Conservation (phyloP, 352 stramenopile genomes). For the Phytophthora litchii region DNA sequence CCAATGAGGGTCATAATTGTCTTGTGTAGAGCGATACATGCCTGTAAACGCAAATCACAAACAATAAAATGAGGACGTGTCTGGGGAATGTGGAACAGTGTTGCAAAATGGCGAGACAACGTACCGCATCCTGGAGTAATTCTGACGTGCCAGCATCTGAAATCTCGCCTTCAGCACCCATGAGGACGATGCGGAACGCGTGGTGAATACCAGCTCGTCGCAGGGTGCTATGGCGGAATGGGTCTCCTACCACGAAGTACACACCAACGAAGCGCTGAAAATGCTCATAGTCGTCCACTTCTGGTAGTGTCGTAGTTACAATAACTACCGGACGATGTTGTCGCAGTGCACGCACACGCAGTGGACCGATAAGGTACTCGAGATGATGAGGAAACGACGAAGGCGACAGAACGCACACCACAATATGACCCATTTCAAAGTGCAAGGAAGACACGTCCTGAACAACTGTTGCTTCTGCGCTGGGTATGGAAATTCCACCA, state of each 20-base stretch:
- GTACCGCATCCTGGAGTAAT: constrained; percentile 72
- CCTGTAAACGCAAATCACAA: constrained; percentile 25
- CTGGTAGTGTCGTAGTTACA: constrained; percentile 54
- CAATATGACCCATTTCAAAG: constrained; percentile 54
- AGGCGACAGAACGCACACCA: constrained; percentile 67
- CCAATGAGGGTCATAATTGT: constrained; percentile 69
- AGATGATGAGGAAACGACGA: constrained; percentile 76
- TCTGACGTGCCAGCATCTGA: constrained; percentile 60
- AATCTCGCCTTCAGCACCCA: constrained; percentile 71
- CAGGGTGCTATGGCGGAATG: constrained; percentile 60
- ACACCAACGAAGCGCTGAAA: constrained; percentile 72
- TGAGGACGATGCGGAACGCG: constrained; percentile 76
- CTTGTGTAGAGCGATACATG: constrained; percentile 80
- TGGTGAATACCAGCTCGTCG: constrained; percentile 54
- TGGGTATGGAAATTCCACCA: not conserved
- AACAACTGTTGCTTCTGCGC: constrained; percentile 50
- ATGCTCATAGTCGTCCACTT: constrained; percentile 57
- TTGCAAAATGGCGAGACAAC: constrained; percentile 5
- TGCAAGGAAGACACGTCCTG: constrained; percentile 51
- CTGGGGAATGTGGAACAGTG: no score
- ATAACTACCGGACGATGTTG: constrained; percentile 75
- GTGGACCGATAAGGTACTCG: constrained; percentile 79
- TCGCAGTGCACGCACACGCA: constrained; percentile 72
- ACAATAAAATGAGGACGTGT: constrained; percentile 1
- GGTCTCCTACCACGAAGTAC: constrained; percentile 73